Evolutionary conservation across 2,329 filamentous ascomycete genomes (phyloP).

Genomic region (Colletotrichum acutatum): DNA sequence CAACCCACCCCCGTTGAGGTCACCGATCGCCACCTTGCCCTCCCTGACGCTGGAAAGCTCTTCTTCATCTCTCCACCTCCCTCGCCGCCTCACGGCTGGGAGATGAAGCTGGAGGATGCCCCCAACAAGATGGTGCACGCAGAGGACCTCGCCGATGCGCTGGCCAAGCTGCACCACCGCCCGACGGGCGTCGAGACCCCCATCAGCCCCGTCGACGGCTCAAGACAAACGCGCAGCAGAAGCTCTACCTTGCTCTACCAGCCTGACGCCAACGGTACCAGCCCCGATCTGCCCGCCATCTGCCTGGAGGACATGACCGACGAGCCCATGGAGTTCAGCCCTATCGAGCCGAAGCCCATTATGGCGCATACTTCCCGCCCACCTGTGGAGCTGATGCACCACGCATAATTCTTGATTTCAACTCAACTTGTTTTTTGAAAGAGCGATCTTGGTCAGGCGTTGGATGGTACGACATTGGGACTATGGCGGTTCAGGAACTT

Average conservation of each 20-base stretch:
- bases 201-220: slow-evolving; percentile 54
- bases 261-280: slow-evolving; percentile 62
- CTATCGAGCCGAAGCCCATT: slow-evolving; percentile 59
- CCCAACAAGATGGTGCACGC: slow-evolving; percentile 78
- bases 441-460: slow-evolving; percentile 29
- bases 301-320: slow-evolving; percentile 76
- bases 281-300: slow-evolving; percentile 70
- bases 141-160: slow-evolving; percentile 74
- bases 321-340: slow-evolving; percentile 57
- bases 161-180: slow-evolving; percentile 69
- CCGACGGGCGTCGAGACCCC: slow-evolving; percentile 45
- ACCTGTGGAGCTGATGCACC: slow-evolving; percentile 71
- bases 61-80: slow-evolving; percentile 80
- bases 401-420: slow-evolving; percentile 33
- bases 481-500: background rate
- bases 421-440: background rate
- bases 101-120: slow-evolving; percentile 74
- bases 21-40: slow-evolving; percentile 68
- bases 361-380: slow-evolving; percentile 71
- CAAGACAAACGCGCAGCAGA: slow-evolving; percentile 60
- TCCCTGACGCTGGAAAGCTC: slow-evolving; percentile 76
- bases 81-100: slow-evolving; percentile 75
- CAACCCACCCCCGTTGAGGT: slow-evolving; percentile 67
- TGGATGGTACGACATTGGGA: slow-evolving; percentile 10
- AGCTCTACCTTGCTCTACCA: slow-evolving; percentile 75